Percentiles rank a stretch among this genome's conserved stretches.
These are phyloP conservation scores for Colletotrichum eleusines DNA, from an alignment of 2,329 filamentous ascomycete genomes.

Conservation along the genomic window DNA sequence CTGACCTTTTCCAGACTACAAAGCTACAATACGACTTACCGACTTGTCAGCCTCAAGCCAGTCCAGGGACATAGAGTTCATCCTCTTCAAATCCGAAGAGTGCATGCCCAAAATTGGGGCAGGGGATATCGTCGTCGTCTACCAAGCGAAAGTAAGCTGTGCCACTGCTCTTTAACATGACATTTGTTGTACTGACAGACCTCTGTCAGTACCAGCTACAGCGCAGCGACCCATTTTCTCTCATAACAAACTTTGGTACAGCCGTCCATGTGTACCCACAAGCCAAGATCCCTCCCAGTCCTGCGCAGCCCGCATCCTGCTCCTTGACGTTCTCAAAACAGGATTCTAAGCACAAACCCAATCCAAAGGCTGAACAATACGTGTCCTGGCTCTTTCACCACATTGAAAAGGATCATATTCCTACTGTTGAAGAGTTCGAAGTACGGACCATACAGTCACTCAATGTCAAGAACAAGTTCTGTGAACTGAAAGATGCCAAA, in stretches of 20 bases:
- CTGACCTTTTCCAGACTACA: conserved; percentile 62
- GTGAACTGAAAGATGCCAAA: conserved; percentile 72
- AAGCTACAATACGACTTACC: conserved; percentile 70
- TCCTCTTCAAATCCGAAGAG: conserved; percentile 69
- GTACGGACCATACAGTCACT: conserved; percentile 53
- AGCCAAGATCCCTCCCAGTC: conserved; percentile 52
- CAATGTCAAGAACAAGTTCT: conserved; percentile 68
- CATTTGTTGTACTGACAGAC: conserved; percentile 14
- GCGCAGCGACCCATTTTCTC: conserved; percentile 50
- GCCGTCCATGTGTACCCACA: conserved; percentile 60
- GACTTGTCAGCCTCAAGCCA: conserved; percentile 67
- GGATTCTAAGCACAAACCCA: conserved; percentile 44
- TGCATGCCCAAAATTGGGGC: conserved; percentile 62
- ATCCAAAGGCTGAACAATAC: conserved; percentile 53
- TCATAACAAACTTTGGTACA: conserved; percentile 59
- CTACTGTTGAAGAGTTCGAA: conserved; percentile 58
- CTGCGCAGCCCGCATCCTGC: conserved; percentile 48
- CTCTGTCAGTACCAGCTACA: conserved; percentile 56
- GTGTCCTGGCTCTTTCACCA: conserved; percentile 62
- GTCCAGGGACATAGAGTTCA: conserved; percentile 59
- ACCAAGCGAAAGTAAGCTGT: conserved; percentile 64
- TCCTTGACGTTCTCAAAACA: conserved; percentile 44
- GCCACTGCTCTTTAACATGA: not conserved
- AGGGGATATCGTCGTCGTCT: conserved; percentile 75
- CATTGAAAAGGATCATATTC: conserved; percentile 58